phyloP scores from a whole-genome alignment of 148 eudicot genomes.

The Diospyros kaki region DNA sequence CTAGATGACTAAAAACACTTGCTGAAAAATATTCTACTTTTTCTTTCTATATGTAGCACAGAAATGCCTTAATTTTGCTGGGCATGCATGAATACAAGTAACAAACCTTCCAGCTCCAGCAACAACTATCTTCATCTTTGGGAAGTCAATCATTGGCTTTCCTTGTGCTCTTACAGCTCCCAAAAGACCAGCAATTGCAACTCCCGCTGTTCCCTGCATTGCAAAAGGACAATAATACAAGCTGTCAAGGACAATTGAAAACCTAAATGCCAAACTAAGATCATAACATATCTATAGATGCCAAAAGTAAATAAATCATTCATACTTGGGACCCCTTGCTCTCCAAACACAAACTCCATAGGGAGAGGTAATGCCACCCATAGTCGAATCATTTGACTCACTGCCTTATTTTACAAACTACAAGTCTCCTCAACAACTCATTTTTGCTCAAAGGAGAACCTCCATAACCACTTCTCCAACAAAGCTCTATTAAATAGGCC shows the following conservation, averaged over 20 bases:
- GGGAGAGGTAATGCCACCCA: too few species aligned
- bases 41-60: background rate
- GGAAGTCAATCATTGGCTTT: conserved; percentile 91
- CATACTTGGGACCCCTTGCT: background rate
- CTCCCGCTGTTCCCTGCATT: conserved; percentile 96
- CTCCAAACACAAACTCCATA: too few species aligned
- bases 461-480: too few species aligned
- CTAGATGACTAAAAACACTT: conserved; percentile 2
- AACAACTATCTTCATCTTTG: conserved; percentile 93
- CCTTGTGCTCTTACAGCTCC: conserved; percentile 99
- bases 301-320: background rate
- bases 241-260: background rate
- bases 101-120: conserved; percentile 98
- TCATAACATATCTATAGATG: background rate
- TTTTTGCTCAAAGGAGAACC: too few species aligned
- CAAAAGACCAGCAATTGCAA: conserved; percentile 95
- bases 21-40: background rate
- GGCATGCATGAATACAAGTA: conserved; percentile 6
- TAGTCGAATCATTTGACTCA: too few species aligned
- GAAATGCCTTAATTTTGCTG: background rate
- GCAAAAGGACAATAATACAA: conserved; percentile 11
- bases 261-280: background rate
- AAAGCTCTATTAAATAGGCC: too few species aligned
- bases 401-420: too few species aligned
- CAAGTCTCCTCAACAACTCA: too few species aligned